phyloP scores from a whole-genome alignment of 768 basidiomycete genomes.

The Pisolithus sp. region DNA sequence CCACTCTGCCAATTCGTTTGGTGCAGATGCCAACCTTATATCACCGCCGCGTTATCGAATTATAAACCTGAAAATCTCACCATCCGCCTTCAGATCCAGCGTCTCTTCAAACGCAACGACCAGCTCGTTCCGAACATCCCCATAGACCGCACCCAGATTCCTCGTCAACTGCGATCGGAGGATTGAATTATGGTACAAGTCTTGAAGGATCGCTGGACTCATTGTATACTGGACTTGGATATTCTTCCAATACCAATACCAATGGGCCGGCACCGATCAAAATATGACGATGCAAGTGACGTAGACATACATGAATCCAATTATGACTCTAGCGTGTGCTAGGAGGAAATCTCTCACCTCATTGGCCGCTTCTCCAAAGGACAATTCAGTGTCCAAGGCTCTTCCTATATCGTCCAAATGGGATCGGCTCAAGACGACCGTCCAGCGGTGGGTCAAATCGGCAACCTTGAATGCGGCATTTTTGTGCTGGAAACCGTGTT shows the following conservation, averaged over 20 bases:
- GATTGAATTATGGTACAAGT: constrained; percentile 26
- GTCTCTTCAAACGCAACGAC: constrained; percentile 32
- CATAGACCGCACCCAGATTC: constrained; percentile 32
- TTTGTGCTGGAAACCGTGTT: background rate
- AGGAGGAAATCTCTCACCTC: background rate
- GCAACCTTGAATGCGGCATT: background rate
- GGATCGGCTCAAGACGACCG: background rate
- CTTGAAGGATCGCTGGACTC: background rate
- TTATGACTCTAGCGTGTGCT: background rate
- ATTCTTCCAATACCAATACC: background rate
- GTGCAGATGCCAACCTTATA: background rate
- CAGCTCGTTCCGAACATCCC: constrained; percentile 43
- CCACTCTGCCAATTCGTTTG: constrained; percentile 32
- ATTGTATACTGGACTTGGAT: background rate
- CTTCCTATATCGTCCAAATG: background rate
- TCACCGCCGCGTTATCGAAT: no score
- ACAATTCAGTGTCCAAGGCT: background rate
- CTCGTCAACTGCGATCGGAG: constrained; percentile 28
- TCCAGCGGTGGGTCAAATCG: background rate
- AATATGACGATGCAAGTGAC: constrained; percentile 21
- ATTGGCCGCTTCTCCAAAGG: background rate
- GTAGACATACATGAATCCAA: background rate
- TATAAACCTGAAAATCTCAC: constrained; percentile 1
- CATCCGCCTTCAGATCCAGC: constrained; percentile 19
- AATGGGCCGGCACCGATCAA: constrained; percentile 4